Conservation (phyloP, 2,329 filamentous ascomycete species). For the Ceratocystis colombiana region DNA sequence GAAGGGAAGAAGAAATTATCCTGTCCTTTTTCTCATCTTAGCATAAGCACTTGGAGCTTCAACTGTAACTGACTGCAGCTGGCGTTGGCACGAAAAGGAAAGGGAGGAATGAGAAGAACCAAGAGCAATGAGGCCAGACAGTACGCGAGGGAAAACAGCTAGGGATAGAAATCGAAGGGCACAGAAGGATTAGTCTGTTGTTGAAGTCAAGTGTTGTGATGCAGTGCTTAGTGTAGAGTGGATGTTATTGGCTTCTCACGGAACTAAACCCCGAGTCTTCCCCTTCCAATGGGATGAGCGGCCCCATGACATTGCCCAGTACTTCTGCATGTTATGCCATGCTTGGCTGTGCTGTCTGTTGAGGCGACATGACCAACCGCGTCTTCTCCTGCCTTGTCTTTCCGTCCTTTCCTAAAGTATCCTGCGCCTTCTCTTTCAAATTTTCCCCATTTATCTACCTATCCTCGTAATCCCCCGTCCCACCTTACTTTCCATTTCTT, state of each 20-base stretch:
- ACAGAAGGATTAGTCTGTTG: conserved; percentile 2
- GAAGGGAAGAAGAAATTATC: background rate
- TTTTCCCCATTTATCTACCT: conserved; percentile 31
- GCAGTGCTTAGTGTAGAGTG: too few relatives aligned
- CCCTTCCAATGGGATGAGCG: background rate
- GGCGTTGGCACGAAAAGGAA: background rate
- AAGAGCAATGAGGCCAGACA: too few relatives aligned
- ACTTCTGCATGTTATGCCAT: conserved; percentile 14
- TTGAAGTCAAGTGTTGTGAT: too few relatives aligned
- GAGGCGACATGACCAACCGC: conserved; percentile 25
- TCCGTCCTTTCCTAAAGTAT: conserved; percentile 25
- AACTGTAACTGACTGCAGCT: background rate
- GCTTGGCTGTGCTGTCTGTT: background rate
- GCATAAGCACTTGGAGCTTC: background rate
- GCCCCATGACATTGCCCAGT: background rate
- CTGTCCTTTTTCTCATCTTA: conserved; percentile 4
- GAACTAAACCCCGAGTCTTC: conserved; percentile 8
- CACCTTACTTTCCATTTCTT: conserved; percentile 30
- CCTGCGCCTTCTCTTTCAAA: conserved; percentile 27
- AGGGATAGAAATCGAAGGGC: background rate
- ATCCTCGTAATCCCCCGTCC: conserved; percentile 33
- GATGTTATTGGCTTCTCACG: conserved; percentile 2
- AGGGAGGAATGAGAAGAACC: background rate
- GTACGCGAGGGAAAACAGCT: too few relatives aligned
- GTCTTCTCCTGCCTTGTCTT: conserved; percentile 32